Evolutionary conservation across 805 yeast genomes (phyloP).

Genomic region (Ogataea degrootiae): DNA sequence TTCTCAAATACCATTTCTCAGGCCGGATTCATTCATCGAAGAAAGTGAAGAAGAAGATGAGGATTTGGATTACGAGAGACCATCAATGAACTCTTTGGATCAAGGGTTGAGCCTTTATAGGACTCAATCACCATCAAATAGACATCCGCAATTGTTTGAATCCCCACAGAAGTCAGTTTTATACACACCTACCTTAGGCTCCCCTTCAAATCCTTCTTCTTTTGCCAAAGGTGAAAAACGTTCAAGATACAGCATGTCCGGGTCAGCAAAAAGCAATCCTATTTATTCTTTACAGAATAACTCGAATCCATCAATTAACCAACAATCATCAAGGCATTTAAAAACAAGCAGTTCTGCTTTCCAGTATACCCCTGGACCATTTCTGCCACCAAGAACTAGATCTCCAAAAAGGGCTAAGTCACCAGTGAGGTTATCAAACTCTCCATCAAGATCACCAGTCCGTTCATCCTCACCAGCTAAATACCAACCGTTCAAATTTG

Average conservation of each 20-base stretch:
- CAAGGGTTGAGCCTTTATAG: constrained; percentile 3
- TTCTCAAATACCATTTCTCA: constrained; percentile 8
- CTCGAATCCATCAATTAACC: constrained; percentile 13
- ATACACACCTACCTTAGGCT: neutral
- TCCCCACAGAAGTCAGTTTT: constrained; percentile 1
- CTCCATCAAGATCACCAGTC: constrained; percentile 27
- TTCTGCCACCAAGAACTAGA: constrained; percentile 16
- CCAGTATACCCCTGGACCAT: constrained; percentile 20
- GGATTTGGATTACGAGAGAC: neutral
- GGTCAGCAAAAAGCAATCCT: constrained; percentile 1
- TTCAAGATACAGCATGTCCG: constrained; percentile 2
- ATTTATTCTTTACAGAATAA: constrained; percentile 14
- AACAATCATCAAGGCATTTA: constrained; percentile 6
- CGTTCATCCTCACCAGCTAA: constrained; percentile 31
- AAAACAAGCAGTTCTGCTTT: constrained; percentile 15
- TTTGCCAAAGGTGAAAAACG: neutral
- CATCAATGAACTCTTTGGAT: constrained; percentile 2
- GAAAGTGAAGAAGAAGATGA: constrained; percentile 14
- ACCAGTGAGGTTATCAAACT: constrained; percentile 21
- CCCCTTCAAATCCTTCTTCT: neutral
- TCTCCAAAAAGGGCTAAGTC: constrained; percentile 25
- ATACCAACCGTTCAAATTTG: constrained; percentile 59
- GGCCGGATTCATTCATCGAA: constrained; percentile 18
- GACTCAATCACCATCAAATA: constrained; percentile 4
- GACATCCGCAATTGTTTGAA: neutral